A percentile compares a stretch with the other conserved stretches of the same genome.
Conservation (phyloP, 2,329 filamentous ascomycete species). For the Penicillium decumbens region DNA sequence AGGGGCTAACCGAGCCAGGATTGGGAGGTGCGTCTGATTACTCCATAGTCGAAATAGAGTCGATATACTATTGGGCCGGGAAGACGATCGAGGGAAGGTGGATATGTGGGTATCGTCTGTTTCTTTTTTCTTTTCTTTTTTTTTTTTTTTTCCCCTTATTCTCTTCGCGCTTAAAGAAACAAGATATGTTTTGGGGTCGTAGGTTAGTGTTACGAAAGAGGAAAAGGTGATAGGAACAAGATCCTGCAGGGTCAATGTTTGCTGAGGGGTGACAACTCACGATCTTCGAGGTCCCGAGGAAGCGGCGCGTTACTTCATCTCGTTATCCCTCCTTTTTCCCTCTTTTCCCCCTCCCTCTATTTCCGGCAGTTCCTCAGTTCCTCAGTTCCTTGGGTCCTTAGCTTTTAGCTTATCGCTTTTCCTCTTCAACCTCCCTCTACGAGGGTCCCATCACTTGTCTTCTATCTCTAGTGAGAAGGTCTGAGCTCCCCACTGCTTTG, state of each 20-base stretch:
- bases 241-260: neutral
- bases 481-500: conserved; percentile 10
- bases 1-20: neutral
- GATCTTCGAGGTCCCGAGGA: neutral
- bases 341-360: conserved; percentile 4
- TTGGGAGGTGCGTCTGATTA: neutral
- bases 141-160: neutral
- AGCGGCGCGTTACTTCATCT: conserved; percentile 6
- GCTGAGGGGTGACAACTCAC: neutral
- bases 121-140: neutral
- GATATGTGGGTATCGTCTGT: conserved; percentile 1
- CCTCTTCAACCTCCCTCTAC: neutral
- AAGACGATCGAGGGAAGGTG: neutral
- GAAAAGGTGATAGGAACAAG: neutral
- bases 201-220: too few species aligned
- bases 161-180: neutral
- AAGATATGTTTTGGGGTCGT: neutral
- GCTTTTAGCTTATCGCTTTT: neutral
- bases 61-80: neutral
- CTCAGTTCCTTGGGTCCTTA: neutral
- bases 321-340: conserved; percentile 3
- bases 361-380: neutral
- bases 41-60: conserved; percentile 1
- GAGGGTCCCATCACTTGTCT: too few species aligned
- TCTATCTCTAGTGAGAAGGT: conserved; percentile 4